A percentile compares a stretch with the other conserved stretches of the same genome.
Conservation (phyloP, 108 stramenopile species). For the Pseudonitzschia delicatissima region DNA sequence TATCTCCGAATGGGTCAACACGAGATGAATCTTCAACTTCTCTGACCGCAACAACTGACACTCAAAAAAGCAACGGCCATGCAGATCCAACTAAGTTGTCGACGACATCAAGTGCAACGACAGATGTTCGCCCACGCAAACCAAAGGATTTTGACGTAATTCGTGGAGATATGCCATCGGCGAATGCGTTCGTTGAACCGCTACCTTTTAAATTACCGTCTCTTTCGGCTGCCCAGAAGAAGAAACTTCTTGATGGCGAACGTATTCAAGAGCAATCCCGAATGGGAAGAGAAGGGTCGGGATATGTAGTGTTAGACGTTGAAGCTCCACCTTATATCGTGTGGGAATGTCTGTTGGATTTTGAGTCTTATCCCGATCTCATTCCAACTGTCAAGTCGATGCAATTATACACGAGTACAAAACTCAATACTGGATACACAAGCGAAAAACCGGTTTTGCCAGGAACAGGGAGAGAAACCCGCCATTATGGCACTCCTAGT, state of each 20-base stretch:
- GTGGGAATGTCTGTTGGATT: constrained; percentile 87
- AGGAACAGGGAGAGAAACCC: constrained; percentile 57
- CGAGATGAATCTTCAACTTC: background rate
- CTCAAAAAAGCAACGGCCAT: constrained; percentile 17
- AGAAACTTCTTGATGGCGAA: constrained; percentile 50
- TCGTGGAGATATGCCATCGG: constrained; percentile 43
- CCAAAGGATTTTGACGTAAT: constrained; percentile 49
- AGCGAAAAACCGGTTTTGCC: constrained; percentile 65
- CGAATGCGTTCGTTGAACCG: constrained; percentile 38
- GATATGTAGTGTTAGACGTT: constrained; percentile 83
- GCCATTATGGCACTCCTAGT: constrained; percentile 73
- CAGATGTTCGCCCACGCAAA: constrained; percentile 7
- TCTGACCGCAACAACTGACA: no score
- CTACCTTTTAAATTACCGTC: constrained; percentile 72
- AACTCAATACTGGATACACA: constrained; percentile 59
- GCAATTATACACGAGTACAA: constrained; percentile 74
- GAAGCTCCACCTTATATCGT: constrained; percentile 73
- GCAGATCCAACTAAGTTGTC: constrained; percentile 1
- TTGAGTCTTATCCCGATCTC: constrained; percentile 75
- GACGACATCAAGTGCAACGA: background rate
- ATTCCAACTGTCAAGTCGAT: constrained; percentile 82
- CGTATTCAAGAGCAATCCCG: constrained; percentile 78
- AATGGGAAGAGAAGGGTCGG: constrained; percentile 85
- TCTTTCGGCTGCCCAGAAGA: constrained; percentile 48
- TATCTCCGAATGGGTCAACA: background rate